A percentile compares a stretch with the other conserved stretches of the same genome.
These are phyloP conservation scores for Globisporangium carolinianum DNA, from an alignment of 352 stramenopile genomes.

Conservation along the genomic window DNA sequence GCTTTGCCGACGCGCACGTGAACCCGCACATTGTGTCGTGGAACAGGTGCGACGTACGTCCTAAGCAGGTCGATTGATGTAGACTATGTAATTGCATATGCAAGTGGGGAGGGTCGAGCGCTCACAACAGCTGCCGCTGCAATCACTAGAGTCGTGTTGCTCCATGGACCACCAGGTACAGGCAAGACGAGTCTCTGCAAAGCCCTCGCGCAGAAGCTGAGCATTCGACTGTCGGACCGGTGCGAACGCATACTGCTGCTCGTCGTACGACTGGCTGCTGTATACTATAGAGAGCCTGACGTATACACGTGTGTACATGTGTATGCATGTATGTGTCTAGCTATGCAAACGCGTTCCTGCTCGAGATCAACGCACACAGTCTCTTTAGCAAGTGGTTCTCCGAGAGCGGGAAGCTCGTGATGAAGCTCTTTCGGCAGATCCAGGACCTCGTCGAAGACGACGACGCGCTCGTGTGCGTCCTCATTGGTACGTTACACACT, in stretches of 20 bases:
- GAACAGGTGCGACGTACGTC: constrained; percentile 61
- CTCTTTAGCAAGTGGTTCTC: constrained; percentile 95
- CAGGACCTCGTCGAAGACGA: constrained; percentile 87
- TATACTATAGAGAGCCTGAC: background rate
- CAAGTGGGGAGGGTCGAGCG: too few species aligned
- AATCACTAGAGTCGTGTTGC: constrained; percentile 62
- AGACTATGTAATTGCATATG: too few species aligned
- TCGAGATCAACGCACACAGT: constrained; percentile 92
- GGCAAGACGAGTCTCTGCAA: constrained; percentile 92
- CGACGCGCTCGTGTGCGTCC: constrained; percentile 83
- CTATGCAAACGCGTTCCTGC: constrained; percentile 58
- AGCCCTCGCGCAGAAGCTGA: constrained; percentile 89
- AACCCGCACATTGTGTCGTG: constrained; percentile 87
- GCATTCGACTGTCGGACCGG: constrained; percentile 72
- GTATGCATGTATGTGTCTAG: constrained; percentile 12
- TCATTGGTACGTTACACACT: constrained; percentile 56
- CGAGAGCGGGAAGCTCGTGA: constrained; percentile 91
- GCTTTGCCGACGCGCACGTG: constrained; percentile 85
- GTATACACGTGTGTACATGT: background rate
- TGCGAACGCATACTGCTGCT: constrained; percentile 17
- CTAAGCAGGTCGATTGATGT: background rate
- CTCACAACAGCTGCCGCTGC: too few species aligned
- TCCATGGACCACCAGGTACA: constrained; percentile 90
- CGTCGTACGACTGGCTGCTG: background rate
- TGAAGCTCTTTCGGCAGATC: constrained; percentile 89